A percentile compares a stretch with the other conserved stretches of the same genome.
Conservation (phyloP, 306 rosid genomes). For the Prunus padus region DNA sequence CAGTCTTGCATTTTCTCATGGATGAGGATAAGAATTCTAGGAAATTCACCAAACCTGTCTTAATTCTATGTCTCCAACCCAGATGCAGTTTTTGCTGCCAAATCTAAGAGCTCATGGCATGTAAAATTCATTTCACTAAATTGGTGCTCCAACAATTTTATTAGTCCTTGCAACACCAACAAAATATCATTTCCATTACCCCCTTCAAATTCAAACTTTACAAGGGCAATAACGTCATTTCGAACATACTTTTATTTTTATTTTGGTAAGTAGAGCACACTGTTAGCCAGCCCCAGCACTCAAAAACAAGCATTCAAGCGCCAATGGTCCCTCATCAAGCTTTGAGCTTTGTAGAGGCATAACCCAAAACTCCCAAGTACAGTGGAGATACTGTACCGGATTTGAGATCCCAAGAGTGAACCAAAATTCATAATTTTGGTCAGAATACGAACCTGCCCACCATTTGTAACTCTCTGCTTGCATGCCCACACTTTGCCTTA, state of each 20-base stretch:
- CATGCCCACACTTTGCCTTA: slow-evolving; percentile 44
- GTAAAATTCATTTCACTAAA: neutral
- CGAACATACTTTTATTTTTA: neutral
- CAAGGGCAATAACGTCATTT: slow-evolving; percentile 28
- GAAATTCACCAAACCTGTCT: neutral
- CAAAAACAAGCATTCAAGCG: slow-evolving; percentile 30
- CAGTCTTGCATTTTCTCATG: neutral
- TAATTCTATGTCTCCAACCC: neutral
- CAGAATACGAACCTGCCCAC: slow-evolving; percentile 34
- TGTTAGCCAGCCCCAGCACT: slow-evolving; percentile 8
- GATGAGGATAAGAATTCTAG: neutral
- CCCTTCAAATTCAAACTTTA: neutral
- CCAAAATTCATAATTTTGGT: slow-evolving; percentile 27
- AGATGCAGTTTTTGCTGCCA: neutral
- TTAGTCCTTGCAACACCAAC: too few species aligned
- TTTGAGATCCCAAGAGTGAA: slow-evolving; percentile 26
- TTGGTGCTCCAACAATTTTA: neutral
- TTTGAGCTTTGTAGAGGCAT: neutral
- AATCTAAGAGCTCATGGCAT: neutral
- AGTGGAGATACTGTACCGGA: neutral
- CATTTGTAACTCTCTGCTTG: slow-evolving; percentile 29
- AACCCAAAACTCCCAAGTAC: slow-evolving; percentile 21
- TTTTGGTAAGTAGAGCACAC: too few species aligned
- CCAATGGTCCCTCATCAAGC: slow-evolving; percentile 23
- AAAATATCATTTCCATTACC: neutral